Conservation (phyloP, 106 monocot species). For the Phalaenopsis aphrodite region DNA sequence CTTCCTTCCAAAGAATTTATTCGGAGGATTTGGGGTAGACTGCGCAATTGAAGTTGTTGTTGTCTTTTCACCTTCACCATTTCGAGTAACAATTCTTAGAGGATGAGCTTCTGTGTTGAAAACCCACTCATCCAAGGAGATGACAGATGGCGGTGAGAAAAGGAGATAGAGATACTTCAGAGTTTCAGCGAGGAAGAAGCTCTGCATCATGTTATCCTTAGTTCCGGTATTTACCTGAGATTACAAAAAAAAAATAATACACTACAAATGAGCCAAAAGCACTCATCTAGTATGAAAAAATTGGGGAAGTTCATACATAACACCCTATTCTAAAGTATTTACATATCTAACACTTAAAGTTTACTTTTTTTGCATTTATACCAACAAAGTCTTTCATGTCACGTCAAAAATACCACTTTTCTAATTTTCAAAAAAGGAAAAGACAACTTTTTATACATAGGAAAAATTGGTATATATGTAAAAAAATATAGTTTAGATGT, state of each 20-base stretch:
- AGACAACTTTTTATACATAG: no score
- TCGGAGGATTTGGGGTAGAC: slow-evolving; percentile 9
- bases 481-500: no score
- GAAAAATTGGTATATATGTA: no score
- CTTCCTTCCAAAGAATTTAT: slow-evolving; percentile 32
- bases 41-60: slow-evolving; percentile 1
- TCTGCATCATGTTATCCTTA: slow-evolving; percentile 66
- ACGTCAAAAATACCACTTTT: no score
- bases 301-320: no score
- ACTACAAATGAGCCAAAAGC: background rate
- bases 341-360: no score
- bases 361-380: no score
- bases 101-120: slow-evolving; percentile 71
- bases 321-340: no score
- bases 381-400: no score
- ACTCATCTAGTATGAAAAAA: no score
- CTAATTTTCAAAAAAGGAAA: no score
- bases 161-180: slow-evolving; percentile 60
- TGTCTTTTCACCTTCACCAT: slow-evolving; percentile 3
- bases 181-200: slow-evolving; percentile 58
- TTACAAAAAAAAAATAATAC: background rate
- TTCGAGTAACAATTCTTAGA: slow-evolving; percentile 28
- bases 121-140: slow-evolving; percentile 64
- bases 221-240: slow-evolving; percentile 40
- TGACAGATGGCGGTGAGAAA: slow-evolving; percentile 47